Base-by-base conservation (phyloP, 371 early-diverging fungal genomes). In the Rhizomucor miehei region DNA sequence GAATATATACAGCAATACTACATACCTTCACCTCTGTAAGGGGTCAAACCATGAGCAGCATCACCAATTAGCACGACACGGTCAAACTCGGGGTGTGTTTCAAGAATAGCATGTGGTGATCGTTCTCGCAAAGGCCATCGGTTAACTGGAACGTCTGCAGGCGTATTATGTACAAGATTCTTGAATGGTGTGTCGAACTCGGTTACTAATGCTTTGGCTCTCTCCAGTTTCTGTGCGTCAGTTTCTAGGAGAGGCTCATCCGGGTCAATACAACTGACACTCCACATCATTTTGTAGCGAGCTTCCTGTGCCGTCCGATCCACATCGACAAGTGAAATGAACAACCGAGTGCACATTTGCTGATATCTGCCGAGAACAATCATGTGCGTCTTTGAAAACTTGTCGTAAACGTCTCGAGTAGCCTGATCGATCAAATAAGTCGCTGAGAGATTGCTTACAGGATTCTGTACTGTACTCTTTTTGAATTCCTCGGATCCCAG, bases 11-110 rank as follows among this genome's bases (percentile, higher is more conserved):
- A 14, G 2, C 9, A 34, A 13, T 48, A n/a, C n/a, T n/a, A n/a
- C n/a, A n/a, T 50, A 54, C 67, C 61, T 53, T 67, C 68, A 11
- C 64, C 68, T 2, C 56, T 45, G 24, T 37, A 61, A 29, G 44
- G 25, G 9, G 68, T 63, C 64, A 64, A 58, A 3, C 52, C 19
- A 25, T 67, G 64, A 2, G 50, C 49, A 3, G 64, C 68, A 48
- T 67, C 64, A n/a, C 64, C 61, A 6, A 64, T 36, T 0, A 64
- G 23, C 6, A 52, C 35, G 14, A 67, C 58, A 1, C 50, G 52
- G 11, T 44, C 24, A 8, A 5, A 29, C 4, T n/a, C 51, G 2
- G 39, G 14, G 1, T 21, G 10, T 12, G 51, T 34, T 17, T 37
- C 34, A 23, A 52, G 17, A 6, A 38, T 24, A 13, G 37, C 5